A percentile compares a stretch with the other conserved stretches of the same genome.
These are phyloP conservation scores for Leucocoprinus birnbaumii DNA, from an alignment of 768 basidiomycete species.

Conservation along the genomic window DNA sequence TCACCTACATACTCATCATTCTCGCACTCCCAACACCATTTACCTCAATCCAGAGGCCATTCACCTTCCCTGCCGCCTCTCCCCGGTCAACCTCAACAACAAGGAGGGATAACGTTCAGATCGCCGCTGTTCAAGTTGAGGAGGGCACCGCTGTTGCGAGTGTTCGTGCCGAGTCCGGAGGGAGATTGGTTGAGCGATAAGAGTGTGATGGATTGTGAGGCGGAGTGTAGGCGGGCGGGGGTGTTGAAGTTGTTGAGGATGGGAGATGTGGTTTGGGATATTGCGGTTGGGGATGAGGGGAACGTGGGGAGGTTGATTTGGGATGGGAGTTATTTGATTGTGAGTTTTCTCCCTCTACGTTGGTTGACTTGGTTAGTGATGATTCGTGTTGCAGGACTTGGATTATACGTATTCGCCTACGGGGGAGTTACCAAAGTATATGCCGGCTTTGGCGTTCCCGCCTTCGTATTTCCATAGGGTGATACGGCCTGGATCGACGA, in stretches of 20 bases:
- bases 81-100: slow-evolving; percentile 15
- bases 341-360: slow-evolving; percentile 30
- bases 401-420: slow-evolving; percentile 77
- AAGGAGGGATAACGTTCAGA: slow-evolving; percentile 39
- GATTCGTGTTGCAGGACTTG: slow-evolving; percentile 53
- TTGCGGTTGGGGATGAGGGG: slow-evolving; percentile 82
- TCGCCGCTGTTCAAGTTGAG: slow-evolving; percentile 70
- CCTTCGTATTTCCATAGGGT: slow-evolving; percentile 91
- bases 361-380: slow-evolving; percentile 3
- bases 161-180: slow-evolving; percentile 84
- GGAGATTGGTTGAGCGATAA: slow-evolving; percentile 85
- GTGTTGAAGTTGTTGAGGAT: slow-evolving; percentile 59
- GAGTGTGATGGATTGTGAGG: slow-evolving; percentile 80
- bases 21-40: slow-evolving; percentile 38
- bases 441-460: slow-evolving; percentile 77
- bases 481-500: slow-evolving; percentile 56
- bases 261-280: slow-evolving; percentile 87
- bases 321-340: slow-evolving; percentile 88
- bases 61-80: background rate
- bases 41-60: slow-evolving; percentile 11
- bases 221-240: slow-evolving; percentile 70
- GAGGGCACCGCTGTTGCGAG: slow-evolving; percentile 74
- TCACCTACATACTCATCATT: slow-evolving; percentile 57
- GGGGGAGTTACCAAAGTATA: slow-evolving; percentile 78
- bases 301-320: slow-evolving; percentile 82